Conservation (phyloP, 495 filamentous ascomycete species). For the Penicillium lividum region DNA sequence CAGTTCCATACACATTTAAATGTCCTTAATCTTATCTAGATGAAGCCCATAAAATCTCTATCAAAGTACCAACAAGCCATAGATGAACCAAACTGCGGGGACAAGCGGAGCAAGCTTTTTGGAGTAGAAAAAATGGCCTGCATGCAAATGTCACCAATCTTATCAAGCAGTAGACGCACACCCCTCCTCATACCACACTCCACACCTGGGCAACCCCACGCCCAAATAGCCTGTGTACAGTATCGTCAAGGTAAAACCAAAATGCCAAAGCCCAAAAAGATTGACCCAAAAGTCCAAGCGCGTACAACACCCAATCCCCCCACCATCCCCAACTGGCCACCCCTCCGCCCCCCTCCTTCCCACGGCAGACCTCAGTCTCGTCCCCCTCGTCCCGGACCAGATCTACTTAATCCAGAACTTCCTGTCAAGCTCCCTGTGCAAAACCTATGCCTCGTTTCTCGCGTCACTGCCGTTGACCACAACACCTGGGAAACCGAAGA, state of each 20-base stretch:
- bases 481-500: slow-evolving; percentile 81
- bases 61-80: background rate
- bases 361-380: slow-evolving; percentile 60
- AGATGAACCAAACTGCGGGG: slow-evolving; percentile 2
- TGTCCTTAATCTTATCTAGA: background rate
- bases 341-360: slow-evolving; percentile 75
- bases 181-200: background rate
- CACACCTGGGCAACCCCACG: background rate
- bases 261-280: slow-evolving; percentile 33
- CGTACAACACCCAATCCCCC: slow-evolving; percentile 16
- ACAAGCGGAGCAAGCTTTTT: slow-evolving; percentile 5
- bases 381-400: slow-evolving; percentile 61
- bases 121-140: slow-evolving; percentile 5
- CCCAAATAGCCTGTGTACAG: background rate
- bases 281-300: slow-evolving; percentile 20
- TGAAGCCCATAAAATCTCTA: background rate
- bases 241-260: background rate
- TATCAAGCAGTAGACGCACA: background rate
- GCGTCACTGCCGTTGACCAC: slow-evolving; percentile 72
- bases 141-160: slow-evolving; percentile 1
- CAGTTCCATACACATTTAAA: background rate
- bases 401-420: slow-evolving; percentile 77
- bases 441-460: slow-evolving; percentile 77
- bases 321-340: slow-evolving; percentile 69
- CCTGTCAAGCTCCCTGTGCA: slow-evolving; percentile 77